phyloP scores from a whole-genome alignment of 495 filamentous ascomycete genomes.

The Neurospora africana region DNA sequence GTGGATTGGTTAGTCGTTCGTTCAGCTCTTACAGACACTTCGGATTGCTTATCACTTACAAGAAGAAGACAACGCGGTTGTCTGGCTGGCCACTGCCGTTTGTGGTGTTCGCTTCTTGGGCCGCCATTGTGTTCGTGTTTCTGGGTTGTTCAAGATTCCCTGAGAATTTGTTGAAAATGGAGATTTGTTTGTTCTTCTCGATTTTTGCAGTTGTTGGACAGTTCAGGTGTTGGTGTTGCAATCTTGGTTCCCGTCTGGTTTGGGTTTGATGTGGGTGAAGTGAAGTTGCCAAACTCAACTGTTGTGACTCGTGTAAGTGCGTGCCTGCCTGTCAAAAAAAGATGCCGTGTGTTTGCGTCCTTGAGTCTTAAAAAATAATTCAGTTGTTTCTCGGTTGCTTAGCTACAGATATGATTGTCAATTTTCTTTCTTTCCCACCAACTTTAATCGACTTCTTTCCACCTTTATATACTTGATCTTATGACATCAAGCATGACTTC shows the following conservation, averaged over 20 bases:
- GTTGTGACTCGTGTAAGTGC: not conserved
- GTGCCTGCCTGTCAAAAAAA: not conserved
- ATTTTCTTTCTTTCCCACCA: not conserved
- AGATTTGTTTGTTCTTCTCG: not conserved
- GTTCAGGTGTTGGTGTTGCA: not conserved
- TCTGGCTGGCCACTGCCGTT: conserved; percentile 8
- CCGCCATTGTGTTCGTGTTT: not conserved
- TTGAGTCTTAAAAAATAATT: not conserved
- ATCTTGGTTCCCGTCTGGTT: not conserved
- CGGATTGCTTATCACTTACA: conserved; percentile 22
- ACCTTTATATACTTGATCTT: not conserved
- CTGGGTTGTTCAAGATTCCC: not conserved
- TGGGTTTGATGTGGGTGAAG: not conserved
- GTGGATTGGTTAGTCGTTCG: not conserved
- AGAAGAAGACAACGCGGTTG: conserved; percentile 32
- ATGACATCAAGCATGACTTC: not conserved
- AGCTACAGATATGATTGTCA: not conserved
- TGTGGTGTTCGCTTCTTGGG: not conserved
- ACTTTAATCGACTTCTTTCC: not conserved
- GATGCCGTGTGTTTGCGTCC: not conserved
- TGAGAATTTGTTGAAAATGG: not conserved
- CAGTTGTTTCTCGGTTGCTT: not conserved
- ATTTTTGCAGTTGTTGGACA: not conserved
- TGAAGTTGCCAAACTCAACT: not conserved
- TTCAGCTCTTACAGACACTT: not conserved